Percentiles rank a stretch among this genome's conserved stretches.
Evolutionary conservation across 352 stramenopile species (phyloP).

Genomic region (Blastocystis sp.): DNA sequence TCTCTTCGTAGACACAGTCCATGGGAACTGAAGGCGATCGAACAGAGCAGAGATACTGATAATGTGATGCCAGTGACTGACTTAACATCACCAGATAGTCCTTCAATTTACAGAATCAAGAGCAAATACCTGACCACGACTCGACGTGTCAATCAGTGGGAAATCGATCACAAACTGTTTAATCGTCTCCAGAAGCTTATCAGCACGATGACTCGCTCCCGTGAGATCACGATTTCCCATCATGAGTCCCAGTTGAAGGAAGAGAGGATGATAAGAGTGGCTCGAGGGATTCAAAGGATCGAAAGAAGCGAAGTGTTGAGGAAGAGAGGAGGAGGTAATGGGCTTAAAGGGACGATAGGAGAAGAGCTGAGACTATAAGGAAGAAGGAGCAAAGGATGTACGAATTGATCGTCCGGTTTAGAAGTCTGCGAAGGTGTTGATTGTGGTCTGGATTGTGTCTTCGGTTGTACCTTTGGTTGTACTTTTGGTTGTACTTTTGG

Average conservation of each 20-base stretch:
- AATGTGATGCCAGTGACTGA: not conserved
- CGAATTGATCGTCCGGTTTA: no score
- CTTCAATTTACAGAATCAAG: not conserved
- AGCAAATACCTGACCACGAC: not conserved
- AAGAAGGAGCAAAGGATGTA: not conserved
- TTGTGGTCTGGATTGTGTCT: not conserved
- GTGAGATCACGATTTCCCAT: conserved; percentile 7
- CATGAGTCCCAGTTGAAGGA: conserved; percentile 5
- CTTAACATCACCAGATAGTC: not conserved
- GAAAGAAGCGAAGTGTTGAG: not conserved
- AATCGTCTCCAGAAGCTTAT: not conserved
- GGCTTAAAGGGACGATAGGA: not conserved
- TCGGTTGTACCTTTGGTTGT: not conserved
- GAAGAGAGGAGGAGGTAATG: not conserved
- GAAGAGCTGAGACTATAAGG: not conserved
- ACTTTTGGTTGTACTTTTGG: not conserved
- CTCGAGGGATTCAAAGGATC: not conserved
- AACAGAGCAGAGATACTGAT: not conserved
- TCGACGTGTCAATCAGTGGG: not conserved
- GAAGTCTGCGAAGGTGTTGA: no score
- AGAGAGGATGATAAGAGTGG: not conserved
- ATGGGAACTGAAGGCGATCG: conserved; percentile 26
- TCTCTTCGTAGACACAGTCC: not conserved
- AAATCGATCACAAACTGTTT: not conserved
- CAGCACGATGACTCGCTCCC: not conserved